Evolutionary conservation across 108 stramenopile genomes (phyloP).

Genomic region (Cyclostephanos tholiformis): DNA sequence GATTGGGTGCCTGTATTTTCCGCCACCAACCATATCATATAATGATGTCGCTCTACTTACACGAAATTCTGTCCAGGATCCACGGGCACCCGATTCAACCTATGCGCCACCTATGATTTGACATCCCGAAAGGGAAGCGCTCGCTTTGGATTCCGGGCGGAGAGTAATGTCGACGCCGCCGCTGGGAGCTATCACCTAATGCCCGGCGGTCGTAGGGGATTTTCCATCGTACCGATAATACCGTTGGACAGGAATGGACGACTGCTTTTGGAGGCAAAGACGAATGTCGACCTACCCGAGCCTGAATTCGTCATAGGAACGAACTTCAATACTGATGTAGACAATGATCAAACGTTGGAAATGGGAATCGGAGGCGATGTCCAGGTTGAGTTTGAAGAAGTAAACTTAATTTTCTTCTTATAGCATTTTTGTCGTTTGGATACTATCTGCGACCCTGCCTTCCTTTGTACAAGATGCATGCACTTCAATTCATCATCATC

Average conservation of each 20-base stretch:
- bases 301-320: slow-evolving; percentile 48
- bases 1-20: background rate
- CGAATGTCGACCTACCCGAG: slow-evolving; percentile 42
- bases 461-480: too few relatives aligned
- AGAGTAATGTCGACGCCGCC: slow-evolving; percentile 19
- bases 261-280: slow-evolving; percentile 42
- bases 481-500: too few relatives aligned
- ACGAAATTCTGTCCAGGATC: slow-evolving; percentile 8
- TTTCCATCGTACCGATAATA: slow-evolving; percentile 38
- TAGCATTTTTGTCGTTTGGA: background rate
- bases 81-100: slow-evolving; percentile 40
- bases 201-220: slow-evolving; percentile 17
- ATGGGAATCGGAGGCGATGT: slow-evolving; percentile 45
- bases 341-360: slow-evolving; percentile 21
- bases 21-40: background rate
- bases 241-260: slow-evolving; percentile 43
- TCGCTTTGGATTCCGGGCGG: slow-evolving; percentile 44
- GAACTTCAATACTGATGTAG: slow-evolving; percentile 21
- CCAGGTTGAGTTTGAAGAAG: slow-evolving; percentile 43
- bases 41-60: too few relatives aligned
- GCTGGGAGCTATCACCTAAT: slow-evolving; percentile 10
- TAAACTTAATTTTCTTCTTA: slow-evolving; percentile 36
- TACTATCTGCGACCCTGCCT: too few relatives aligned
- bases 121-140: slow-evolving; percentile 22
- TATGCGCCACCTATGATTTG: slow-evolving; percentile 40